phyloP scores from a whole-genome alignment of 2,329 filamentous ascomycete species.

The Sarocladiaceae sp. region DNA sequence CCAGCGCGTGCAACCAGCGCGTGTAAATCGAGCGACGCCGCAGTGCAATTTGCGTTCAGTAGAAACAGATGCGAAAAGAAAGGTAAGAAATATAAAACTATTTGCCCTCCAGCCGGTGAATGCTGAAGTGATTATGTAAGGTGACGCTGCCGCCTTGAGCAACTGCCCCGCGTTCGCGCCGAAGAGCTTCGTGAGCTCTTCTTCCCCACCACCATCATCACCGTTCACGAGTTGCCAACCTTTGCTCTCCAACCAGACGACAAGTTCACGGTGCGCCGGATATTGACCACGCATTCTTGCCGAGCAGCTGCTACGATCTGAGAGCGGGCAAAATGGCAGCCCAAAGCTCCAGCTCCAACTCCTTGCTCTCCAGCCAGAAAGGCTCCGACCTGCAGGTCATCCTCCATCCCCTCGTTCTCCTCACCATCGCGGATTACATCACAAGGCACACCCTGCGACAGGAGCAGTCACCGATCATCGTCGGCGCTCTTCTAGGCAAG shows the following conservation, averaged over 20 bases:
- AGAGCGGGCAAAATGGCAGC: slow-evolving; percentile 36
- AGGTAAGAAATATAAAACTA: too few species aligned
- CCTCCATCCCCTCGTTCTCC: slow-evolving; percentile 88
- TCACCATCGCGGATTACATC: slow-evolving; percentile 95
- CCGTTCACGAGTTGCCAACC: neutral
- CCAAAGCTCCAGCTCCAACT: slow-evolving; percentile 41
- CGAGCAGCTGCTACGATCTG: neutral
- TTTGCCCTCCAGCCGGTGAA: too few species aligned
- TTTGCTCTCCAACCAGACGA: too few species aligned
- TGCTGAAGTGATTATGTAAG: too few species aligned
- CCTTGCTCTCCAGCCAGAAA: slow-evolving; percentile 60
- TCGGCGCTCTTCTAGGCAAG: slow-evolving; percentile 84
- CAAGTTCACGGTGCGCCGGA: too few species aligned
- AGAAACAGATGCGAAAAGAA: too few species aligned
- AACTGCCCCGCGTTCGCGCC: slow-evolving; percentile 3
- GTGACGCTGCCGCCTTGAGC: too few species aligned
- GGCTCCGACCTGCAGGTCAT: slow-evolving; percentile 71
- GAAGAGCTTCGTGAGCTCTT: slow-evolving; percentile 2
- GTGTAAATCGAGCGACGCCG: too few species aligned
- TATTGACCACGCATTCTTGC: too few species aligned
- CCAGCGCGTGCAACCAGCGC: too few species aligned
- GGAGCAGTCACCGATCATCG: slow-evolving; percentile 70
- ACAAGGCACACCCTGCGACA: slow-evolving; percentile 79
- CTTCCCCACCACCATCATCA: neutral
- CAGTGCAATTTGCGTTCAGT: too few species aligned